Base-by-base conservation (phyloP, 768 basidiomycete genomes). In the Goffeauzyma gilvescens region DNA sequence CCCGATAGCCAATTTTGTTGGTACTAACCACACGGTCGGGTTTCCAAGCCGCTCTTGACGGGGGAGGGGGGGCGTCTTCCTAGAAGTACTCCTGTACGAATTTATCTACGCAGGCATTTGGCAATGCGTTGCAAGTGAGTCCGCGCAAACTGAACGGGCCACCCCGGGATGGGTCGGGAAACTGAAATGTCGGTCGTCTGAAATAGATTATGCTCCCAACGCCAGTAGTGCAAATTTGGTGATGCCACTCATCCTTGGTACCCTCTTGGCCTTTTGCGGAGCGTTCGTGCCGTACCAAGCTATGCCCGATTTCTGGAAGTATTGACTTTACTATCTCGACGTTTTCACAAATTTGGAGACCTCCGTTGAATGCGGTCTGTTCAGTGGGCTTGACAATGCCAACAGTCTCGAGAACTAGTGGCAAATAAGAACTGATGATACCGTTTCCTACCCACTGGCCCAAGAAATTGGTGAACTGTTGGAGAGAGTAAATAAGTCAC, bases 71-170 rank as follows among this genome's bases (percentile, higher is more conserved):
- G 57, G 58, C 3, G 55, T 59, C 10, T 62, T 57, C 46, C 53
- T 59, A 27, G 53, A 58, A 38, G 54, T 62, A 51, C 52, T 55
- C 1, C 41, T 59, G 0, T 62, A 62, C 52, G 58, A 62, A 40
- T 56, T 62, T 50, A 42, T 62, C 14, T 62, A 62, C 42, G 58
- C 58, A 6, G 58, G 58, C 38, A 58, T 59, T 31, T 55, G 51
- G 32, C 44, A 51, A 45, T 51, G 20, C 12, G 26, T 31, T 4
- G 46, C 44, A 23, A 21, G 38, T 33, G 25, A 37, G 22, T 12
- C 2, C 35, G 28, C 9, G 28, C 28, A 30, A 30, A 30, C 28
- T 30, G 28, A 30, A 30, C 28, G 9, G n/a, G 28, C 28, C 28
- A 30, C 28, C 28, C 28, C 28, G 28, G 28, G 28, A 30, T 30